Evolutionary conservation across 1,284 basidiomycete species (phyloP).

Genomic region (Cutaneotrichosporon mucoides): DNA sequence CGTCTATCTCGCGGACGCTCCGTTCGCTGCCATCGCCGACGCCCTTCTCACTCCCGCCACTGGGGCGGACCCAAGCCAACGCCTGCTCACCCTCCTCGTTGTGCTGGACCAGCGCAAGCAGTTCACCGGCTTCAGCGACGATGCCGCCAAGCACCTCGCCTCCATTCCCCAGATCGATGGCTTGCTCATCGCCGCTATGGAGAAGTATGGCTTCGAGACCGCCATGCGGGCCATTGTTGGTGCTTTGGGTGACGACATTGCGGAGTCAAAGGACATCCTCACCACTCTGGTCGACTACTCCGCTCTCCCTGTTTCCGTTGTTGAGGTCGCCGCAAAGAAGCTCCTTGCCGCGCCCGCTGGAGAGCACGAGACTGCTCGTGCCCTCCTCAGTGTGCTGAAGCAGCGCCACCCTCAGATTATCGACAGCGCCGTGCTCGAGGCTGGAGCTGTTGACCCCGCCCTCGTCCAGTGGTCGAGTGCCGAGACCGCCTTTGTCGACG

Average conservation of each 20-base stretch:
- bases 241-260: constrained; percentile 22
- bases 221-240: constrained; percentile 28
- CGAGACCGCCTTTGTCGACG: constrained; percentile 40
- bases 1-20: constrained; percentile 39
- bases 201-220: constrained; percentile 41
- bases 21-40: constrained; percentile 38
- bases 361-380: constrained; percentile 21
- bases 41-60: constrained; percentile 35
- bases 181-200: constrained; percentile 35
- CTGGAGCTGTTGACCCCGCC: constrained; percentile 11
- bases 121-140: constrained; percentile 32
- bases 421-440: constrained; percentile 29
- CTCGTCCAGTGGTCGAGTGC: constrained; percentile 19
- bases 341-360: constrained; percentile 24
- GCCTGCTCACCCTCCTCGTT: constrained; percentile 44
- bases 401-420: constrained; percentile 43
- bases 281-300: constrained; percentile 28
- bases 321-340: constrained; percentile 24
- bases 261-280: constrained; percentile 21
- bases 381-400: constrained; percentile 33
- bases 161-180: constrained; percentile 33
- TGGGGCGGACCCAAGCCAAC: constrained; percentile 44
- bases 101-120: constrained; percentile 40
- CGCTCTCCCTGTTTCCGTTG: constrained; percentile 26
- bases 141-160: constrained; percentile 25